A percentile compares a stretch with the other conserved stretches of the same genome.
Conservation (phyloP, 2,329 filamentous ascomycete genomes). For the Lachnellula hyalina region DNA sequence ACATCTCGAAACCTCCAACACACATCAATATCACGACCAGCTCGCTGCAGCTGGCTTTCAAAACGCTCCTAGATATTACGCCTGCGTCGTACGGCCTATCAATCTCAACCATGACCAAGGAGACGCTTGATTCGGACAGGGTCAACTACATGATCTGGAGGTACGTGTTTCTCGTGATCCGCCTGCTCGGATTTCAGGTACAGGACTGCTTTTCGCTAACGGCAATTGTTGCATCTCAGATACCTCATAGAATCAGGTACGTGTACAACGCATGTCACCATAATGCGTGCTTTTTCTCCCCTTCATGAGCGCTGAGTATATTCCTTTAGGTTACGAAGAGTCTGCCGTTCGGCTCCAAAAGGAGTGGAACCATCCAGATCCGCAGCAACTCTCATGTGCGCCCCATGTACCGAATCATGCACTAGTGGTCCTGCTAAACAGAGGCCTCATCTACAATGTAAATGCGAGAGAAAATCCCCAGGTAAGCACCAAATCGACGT, state of each 20-base stretch:
- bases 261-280: conserved; percentile 14
- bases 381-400: conserved; percentile 59
- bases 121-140: conserved; percentile 55
- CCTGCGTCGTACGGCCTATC: conserved; percentile 5
- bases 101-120: conserved; percentile 29
- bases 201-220: conserved; percentile 28
- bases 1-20: conserved; percentile 17
- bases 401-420: conserved; percentile 60
- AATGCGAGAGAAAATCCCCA: conserved; percentile 46
- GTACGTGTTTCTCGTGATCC: conserved; percentile 43
- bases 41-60: conserved; percentile 1
- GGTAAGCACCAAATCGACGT: conserved; percentile 22
- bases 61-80: neutral
- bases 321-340: conserved; percentile 56
- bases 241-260: conserved; percentile 33
- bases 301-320: conserved; percentile 7
- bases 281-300: neutral
- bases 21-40: conserved; percentile 6
- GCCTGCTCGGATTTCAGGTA: conserved; percentile 23
- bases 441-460: conserved; percentile 56
- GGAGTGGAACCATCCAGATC: conserved; percentile 60
- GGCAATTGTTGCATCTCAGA: conserved; percentile 24
- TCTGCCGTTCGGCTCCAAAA: conserved; percentile 63
- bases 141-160: conserved; percentile 68
- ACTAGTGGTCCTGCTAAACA: conserved; percentile 57